phyloP scores from a whole-genome alignment of 2,329 filamentous ascomycete species.

The Paraphoma chrysanthemicola region DNA sequence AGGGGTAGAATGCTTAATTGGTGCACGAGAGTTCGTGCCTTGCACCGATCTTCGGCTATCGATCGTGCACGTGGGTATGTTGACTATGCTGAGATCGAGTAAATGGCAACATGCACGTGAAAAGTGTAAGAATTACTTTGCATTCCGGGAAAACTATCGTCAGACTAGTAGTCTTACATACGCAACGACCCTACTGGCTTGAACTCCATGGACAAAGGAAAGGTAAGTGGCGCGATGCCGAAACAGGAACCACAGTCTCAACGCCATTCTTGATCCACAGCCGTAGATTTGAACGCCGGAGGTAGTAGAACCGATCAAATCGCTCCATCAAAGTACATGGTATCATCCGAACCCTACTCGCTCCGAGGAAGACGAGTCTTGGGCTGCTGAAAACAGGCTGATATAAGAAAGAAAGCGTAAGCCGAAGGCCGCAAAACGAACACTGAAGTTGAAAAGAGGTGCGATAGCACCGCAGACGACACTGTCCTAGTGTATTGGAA shows the following conservation, averaged over 20 bases:
- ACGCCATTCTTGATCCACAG: conserved; percentile 20
- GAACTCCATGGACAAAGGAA: conserved; percentile 4
- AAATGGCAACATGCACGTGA: neutral
- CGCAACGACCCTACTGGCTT: neutral
- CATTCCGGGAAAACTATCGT: conserved; percentile 17
- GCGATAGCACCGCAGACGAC: too few species aligned
- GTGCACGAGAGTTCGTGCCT: conserved; percentile 16
- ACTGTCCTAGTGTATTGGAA: too few species aligned
- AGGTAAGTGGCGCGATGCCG: conserved; percentile 16
- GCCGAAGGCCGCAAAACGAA: neutral
- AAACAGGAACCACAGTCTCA: conserved; percentile 21
- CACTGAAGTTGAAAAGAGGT: neutral
- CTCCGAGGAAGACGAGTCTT: conserved; percentile 1
- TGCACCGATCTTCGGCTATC: conserved; percentile 2
- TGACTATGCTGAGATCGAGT: neutral
- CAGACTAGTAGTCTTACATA: conserved; percentile 28
- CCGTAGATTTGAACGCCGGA: conserved; percentile 31
- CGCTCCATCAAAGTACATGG: conserved; percentile 32
- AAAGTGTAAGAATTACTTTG: conserved; percentile 6
- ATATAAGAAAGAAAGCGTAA: conserved; percentile 10
- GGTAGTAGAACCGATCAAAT: conserved; percentile 27
- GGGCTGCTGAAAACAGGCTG: conserved; percentile 9
- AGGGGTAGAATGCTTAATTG: conserved; percentile 13
- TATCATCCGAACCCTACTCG: conserved; percentile 31
- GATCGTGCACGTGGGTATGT: neutral